Conservation (phyloP, 1,284 basidiomycete species). For the Trametes pubescens region DNA sequence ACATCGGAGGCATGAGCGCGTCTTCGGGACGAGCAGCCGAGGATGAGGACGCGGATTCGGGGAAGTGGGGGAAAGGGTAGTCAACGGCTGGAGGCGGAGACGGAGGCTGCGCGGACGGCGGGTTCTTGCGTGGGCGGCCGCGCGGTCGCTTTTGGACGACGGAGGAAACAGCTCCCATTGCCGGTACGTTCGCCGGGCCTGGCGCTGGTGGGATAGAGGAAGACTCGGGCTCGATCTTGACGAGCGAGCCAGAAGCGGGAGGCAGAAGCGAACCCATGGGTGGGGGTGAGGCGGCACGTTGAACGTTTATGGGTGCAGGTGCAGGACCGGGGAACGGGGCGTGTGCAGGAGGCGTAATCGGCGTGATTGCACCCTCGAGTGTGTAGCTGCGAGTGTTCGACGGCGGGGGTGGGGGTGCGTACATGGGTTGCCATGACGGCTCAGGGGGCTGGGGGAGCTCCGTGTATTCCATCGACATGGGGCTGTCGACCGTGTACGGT, state of each 20-base stretch:
- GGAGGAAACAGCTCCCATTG: background rate
- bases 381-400: slow-evolving; percentile 30
- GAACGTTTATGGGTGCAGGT: background rate
- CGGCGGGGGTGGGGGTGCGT: slow-evolving; percentile 14
- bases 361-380: slow-evolving; percentile 33
- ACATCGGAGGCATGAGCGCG: background rate
- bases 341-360: slow-evolving; percentile 10
- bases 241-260: background rate
- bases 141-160: slow-evolving; percentile 31
- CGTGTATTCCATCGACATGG: slow-evolving; percentile 6
- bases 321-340: background rate
- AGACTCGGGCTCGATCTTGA: slow-evolving; percentile 1
- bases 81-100: slow-evolving; percentile 27
- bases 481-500: slow-evolving; percentile 5
- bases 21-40: background rate
- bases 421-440: slow-evolving; percentile 10
- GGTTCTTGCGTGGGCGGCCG: slow-evolving; percentile 35
- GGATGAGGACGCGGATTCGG: background rate
- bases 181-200: background rate
- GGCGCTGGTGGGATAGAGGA: background rate
- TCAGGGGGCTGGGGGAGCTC: slow-evolving; percentile 1
- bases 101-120: slow-evolving; percentile 3
- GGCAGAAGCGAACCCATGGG: slow-evolving; percentile 25
- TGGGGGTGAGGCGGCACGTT: slow-evolving; percentile 20
- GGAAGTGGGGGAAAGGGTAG: slow-evolving; percentile 32